Evolutionary conservation across 768 basidiomycete species (phyloP), one percentile per base, ranked within the genome.

Genomic region (Pleurotus giganteus): DNA sequence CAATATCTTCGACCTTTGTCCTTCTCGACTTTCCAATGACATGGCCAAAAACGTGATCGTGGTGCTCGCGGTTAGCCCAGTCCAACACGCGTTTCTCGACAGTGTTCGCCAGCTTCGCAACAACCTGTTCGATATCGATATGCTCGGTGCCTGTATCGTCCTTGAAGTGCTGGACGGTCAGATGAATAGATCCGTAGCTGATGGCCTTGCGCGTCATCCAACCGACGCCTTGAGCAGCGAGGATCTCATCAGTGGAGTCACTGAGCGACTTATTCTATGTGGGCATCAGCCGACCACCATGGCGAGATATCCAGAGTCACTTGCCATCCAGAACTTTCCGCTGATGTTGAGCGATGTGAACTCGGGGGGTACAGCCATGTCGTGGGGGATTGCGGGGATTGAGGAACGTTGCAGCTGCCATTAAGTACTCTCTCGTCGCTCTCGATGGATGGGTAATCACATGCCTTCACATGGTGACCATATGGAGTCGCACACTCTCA

Each of bases 191-290:
- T 28, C 78, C 84, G 24, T 73, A 28, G 21, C 64, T 53, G 61
- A 92, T 90, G 23, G 79, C 78, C 55, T 77, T 83, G 59, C 90
- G 82, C 60, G 74, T 86, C 43, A 84, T 56, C 89, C 89, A 92
- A 29, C 84, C 66, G 28, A 92, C 76, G 47, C 90, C 90, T 65
- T 91, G 90, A 2, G 86, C 72, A 28, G 67, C 65, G 37, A 92
- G 81, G 57, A 92, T 84, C 24, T 74, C 74, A 50, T 90, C 88
- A 4, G 77, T 75, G 27, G 64, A 61, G 60, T 85, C 87, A 36
- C 84, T 86, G 51, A 89, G 75, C 1, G 72, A 41, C 68, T 86
- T 90, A 74, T 87, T 89, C 89, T 91, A 56, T 24, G 26, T 52
- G 4, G 53, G 31, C 47, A 27, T 45, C 11, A 39, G 32, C 5